These are phyloP conservation scores for Pascua guehoae DNA, from an alignment of 1,284 basidiomycete species.

Conservation along the genomic window DNA sequence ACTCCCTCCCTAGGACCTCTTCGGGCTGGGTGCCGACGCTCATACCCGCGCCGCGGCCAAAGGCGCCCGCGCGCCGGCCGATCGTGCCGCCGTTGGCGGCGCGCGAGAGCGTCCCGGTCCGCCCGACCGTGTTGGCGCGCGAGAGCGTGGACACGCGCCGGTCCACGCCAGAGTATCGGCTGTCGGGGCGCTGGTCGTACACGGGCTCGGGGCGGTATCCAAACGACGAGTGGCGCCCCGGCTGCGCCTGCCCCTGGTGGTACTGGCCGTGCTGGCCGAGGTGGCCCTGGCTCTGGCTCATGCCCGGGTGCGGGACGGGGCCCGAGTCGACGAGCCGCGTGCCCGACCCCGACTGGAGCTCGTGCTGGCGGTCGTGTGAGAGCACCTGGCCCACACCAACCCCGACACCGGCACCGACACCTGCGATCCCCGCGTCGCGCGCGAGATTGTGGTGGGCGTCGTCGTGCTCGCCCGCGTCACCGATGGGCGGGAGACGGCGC, in stretches of 20 bases:
- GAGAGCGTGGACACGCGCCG: conserved; percentile 27
- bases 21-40: conserved; percentile 46
- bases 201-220: conserved; percentile 33
- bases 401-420: conserved; percentile 8
- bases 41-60: conserved; percentile 43
- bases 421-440: not conserved
- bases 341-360: conserved; percentile 30
- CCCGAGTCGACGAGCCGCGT: conserved; percentile 12
- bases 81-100: conserved; percentile 43
- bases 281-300: not conserved
- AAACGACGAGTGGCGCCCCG: conserved; percentile 28
- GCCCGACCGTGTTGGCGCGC: conserved; percentile 18
- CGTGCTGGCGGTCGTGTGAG: conserved; percentile 23
- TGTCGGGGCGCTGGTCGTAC: conserved; percentile 22
- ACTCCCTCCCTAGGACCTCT: conserved; percentile 42
- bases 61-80: conserved; percentile 40
- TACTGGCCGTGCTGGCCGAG: not conserved
- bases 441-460: not conserved
- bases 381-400: conserved; percentile 4
- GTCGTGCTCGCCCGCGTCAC: conserved; percentile 2
- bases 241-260: conserved; percentile 3
- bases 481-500: conserved; percentile 10
- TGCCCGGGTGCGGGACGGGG: conserved; percentile 3
- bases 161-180: conserved; percentile 8
- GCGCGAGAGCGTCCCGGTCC: conserved; percentile 36